These are phyloP conservation scores for Nothophoma quercina DNA, from an alignment of 2,329 filamentous ascomycete species.

Conservation along the genomic window DNA sequence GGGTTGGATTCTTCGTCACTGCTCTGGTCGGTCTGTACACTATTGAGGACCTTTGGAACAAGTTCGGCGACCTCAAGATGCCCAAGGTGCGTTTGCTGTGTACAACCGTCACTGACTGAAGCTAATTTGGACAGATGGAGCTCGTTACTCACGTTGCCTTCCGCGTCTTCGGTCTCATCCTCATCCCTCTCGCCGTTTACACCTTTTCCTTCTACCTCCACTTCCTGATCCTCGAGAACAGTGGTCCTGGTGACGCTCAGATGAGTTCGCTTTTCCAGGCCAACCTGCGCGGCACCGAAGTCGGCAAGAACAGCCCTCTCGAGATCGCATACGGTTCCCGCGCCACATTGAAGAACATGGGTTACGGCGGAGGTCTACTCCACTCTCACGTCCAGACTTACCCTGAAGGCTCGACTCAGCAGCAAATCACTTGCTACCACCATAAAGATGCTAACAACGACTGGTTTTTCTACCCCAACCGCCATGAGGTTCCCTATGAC, in stretches of 20 bases:
- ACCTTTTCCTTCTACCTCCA: conserved; percentile 95
- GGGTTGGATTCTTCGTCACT: conserved; percentile 95
- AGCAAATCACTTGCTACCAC: conserved; percentile 99
- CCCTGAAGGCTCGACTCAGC: conserved; percentile 90
- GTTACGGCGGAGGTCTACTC: conserved; percentile 93
- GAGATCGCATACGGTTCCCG: conserved; percentile 90
- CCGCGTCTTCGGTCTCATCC: conserved; percentile 84
- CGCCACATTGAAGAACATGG: conserved; percentile 98
- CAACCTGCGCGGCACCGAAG: conserved; percentile 90
- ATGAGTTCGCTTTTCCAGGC: conserved; percentile 99
- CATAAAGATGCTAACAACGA: conserved; percentile 99
- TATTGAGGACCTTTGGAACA: conserved; percentile 95
- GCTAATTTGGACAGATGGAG: conserved; percentile 56
- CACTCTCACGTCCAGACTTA: conserved; percentile 97
- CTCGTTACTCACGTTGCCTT: conserved; percentile 81
- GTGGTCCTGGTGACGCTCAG: conserved; percentile 96
- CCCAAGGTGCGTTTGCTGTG: conserved; percentile 65
- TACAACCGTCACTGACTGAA: neutral
- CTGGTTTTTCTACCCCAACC: conserved; percentile 98
- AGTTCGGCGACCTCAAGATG: conserved; percentile 95
- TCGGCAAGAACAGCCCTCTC: conserved; percentile 92
- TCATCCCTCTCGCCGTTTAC: conserved; percentile 90
- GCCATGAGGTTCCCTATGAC: conserved; percentile 75
- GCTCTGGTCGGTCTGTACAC: conserved; percentile 96
- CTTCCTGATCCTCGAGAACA: conserved; percentile 91